Evolutionary conservation across 1,284 basidiomycete species (phyloP), one percentile per base, ranked within the genome.

Genomic region (Peniophora sp.): DNA sequence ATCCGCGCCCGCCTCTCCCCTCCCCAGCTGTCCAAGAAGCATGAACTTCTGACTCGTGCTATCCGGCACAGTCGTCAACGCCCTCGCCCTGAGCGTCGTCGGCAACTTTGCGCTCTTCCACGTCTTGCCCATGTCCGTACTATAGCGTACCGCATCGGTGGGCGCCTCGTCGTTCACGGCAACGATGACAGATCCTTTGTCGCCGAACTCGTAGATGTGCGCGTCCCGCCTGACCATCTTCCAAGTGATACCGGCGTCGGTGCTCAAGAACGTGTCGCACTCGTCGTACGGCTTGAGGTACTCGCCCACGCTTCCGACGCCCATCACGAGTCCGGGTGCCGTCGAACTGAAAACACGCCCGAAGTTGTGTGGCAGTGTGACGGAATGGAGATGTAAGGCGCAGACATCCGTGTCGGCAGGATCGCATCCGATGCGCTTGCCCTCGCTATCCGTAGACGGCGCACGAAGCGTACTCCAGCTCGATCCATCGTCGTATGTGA

Each of bases 171-270:
- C 94, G 58, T 94, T 85, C 8, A 93, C 82, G 14, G 88, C 74
- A 19, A 98, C 83, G 32, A 98, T 69, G 32, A 98, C 77, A 56
- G 86, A 88, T 1, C 96, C 87, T 64, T 74, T 79, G 63, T 97
- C 96, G 16, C 96, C 96, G 66, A 98, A 96, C 66, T 97, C 94
- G 64, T 97, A 97, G 69, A 93, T 92, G 66, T 93, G 86, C 0
- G 96, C 90, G 19, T 87, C 85, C 52, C 71, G 73, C 39, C 74
- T 74, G 9, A 89, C 76, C 85, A 92, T 92, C 27, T 62, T 72
- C 96, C 96, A 99, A 0, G 79, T 82, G 6, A 93, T 60, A 2
- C 96, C 96, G 0, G 88, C 95, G 60, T 99, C 92, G 0, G 79
- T 89, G 59, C 89, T 92, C 54, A 98, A 66, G 72, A 95, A 99